Conservation (phyloP, 148 eudicot genomes). For the Arbutus unedo region DNA sequence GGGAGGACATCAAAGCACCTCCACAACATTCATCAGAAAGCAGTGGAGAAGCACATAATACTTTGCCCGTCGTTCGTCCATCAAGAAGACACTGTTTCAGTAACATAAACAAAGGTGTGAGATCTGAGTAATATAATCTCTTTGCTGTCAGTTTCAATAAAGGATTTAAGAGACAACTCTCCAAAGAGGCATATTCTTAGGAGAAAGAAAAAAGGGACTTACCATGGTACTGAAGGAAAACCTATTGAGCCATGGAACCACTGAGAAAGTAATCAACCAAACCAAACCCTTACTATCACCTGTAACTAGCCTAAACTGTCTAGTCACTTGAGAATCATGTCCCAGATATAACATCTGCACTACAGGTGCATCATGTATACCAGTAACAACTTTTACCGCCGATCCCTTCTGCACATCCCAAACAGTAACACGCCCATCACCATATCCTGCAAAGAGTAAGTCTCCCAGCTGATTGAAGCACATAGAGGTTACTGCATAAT, state of each 20-base stretch:
- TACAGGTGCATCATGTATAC: conserved; percentile 74
- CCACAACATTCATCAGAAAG: conserved; percentile 59
- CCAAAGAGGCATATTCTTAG: background rate
- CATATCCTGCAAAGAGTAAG: conserved; percentile 85
- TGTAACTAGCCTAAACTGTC: conserved; percentile 68
- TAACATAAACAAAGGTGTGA: background rate
- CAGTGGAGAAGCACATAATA: conserved; percentile 79
- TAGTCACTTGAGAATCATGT: conserved; percentile 68
- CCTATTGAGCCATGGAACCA: conserved; percentile 55
- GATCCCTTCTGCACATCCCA: conserved; percentile 81
- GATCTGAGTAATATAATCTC: background rate
- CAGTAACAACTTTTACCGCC: conserved; percentile 58
- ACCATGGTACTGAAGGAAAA: conserved; percentile 59
- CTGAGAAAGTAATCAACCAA: conserved; percentile 56
- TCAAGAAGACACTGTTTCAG: conserved; percentile 76
- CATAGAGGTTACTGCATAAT: conserved; percentile 73
- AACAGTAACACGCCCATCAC: conserved; percentile 67
- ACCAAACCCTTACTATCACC: conserved; percentile 88
- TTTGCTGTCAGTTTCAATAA: background rate
- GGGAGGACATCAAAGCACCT: conserved; percentile 42
- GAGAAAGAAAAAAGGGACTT: conserved; percentile 7
- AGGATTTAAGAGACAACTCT: background rate
- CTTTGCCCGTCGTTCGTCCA: conserved; percentile 72
- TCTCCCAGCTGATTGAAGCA: conserved; percentile 92
- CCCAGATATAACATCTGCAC: conserved; percentile 79